Evolutionary conservation across 73 alveolate species (phyloP).

Genomic region (Strombidium stylifer): DNA sequence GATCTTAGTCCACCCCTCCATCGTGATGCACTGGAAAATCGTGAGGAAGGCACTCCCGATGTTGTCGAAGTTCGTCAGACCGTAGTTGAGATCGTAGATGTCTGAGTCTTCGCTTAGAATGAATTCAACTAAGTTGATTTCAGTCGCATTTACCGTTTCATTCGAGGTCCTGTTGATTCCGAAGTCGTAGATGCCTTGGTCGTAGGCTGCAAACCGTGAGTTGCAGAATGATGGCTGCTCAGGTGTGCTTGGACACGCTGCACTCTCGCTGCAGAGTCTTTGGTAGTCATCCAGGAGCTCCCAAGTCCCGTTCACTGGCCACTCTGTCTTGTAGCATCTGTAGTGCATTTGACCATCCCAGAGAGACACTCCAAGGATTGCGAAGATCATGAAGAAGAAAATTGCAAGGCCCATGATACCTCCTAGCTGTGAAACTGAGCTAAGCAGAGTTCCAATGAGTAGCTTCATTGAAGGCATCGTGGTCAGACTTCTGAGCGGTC

Average conservation of each 20-base stretch:
- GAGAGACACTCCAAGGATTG: constrained; percentile 46
- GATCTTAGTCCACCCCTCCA: constrained; percentile 52
- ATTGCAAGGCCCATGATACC: constrained; percentile 31
- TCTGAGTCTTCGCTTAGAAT: constrained; percentile 14
- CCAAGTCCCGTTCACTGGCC: constrained; percentile 6
- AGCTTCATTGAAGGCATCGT: constrained; percentile 45
- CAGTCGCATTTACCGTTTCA: too few relatives aligned
- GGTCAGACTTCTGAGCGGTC: constrained; percentile 61
- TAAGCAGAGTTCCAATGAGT: constrained; percentile 36
- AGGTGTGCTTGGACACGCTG: constrained; percentile 28
- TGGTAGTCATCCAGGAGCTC: too few relatives aligned
- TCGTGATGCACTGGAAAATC: constrained; percentile 37
- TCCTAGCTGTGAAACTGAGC: constrained; percentile 42
- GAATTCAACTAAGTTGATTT: constrained; percentile 13
- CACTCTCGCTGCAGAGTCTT: too few relatives aligned
- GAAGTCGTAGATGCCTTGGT: constrained; percentile 7
- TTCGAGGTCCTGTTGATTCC: constrained; percentile 25
- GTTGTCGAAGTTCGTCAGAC: constrained; percentile 51
- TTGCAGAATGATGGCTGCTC: constrained; percentile 9
- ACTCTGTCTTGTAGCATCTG: constrained; percentile 21
- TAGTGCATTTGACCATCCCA: constrained; percentile 34
- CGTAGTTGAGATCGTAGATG: constrained; percentile 26
- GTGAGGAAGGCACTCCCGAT: constrained; percentile 37
- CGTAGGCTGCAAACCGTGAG: not conserved
- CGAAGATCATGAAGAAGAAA: constrained; percentile 45